A percentile compares a stretch with the other conserved stretches of the same genome.
phyloP scores from a whole-genome alignment of 108 stramenopile species.

The Stephanodiscus minutulus region DNA sequence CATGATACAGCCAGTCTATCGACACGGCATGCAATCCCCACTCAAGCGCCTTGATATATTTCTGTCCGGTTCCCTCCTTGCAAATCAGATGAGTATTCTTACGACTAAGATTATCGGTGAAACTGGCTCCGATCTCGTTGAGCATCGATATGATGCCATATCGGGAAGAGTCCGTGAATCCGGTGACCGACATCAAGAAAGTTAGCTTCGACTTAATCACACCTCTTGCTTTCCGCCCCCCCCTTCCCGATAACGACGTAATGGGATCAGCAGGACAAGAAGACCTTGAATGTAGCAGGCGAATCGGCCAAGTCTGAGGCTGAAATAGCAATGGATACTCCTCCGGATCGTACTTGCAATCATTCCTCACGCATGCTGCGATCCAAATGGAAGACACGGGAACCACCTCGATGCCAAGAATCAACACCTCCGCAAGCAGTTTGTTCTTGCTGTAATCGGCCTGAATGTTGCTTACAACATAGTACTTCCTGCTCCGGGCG shows the following conservation, averaged over 20 bases:
- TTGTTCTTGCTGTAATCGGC: constrained; percentile 4
- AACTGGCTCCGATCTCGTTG: constrained; percentile 54
- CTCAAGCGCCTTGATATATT: constrained; percentile 66
- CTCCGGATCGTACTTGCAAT: constrained; percentile 38
- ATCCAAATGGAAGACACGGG: constrained; percentile 72
- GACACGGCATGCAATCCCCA: constrained; percentile 76
- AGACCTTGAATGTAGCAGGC: constrained; percentile 8
- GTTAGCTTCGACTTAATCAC: no score
- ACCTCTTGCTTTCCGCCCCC: not conserved
- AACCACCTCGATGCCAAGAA: constrained; percentile 48
- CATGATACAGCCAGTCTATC: constrained; percentile 76
- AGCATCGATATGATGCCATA: constrained; percentile 58
- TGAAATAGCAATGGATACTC: constrained; percentile 52
- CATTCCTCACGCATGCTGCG: constrained; percentile 46
- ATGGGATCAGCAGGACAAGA: not conserved
- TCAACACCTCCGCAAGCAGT: constrained; percentile 39
- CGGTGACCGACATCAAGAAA: constrained; percentile 62
- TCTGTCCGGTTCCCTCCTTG: constrained; percentile 49
- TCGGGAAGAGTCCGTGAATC: constrained; percentile 63
- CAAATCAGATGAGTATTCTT: constrained; percentile 79
- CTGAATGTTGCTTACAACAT: constrained; percentile 27
- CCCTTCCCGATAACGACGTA: not conserved
- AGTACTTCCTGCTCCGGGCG: constrained; percentile 37
- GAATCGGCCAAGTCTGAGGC: constrained; percentile 60
- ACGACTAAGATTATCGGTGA: constrained; percentile 54